Conservation (phyloP, 2,329 filamentous ascomycete genomes). For the Pseudonectria buxi region DNA sequence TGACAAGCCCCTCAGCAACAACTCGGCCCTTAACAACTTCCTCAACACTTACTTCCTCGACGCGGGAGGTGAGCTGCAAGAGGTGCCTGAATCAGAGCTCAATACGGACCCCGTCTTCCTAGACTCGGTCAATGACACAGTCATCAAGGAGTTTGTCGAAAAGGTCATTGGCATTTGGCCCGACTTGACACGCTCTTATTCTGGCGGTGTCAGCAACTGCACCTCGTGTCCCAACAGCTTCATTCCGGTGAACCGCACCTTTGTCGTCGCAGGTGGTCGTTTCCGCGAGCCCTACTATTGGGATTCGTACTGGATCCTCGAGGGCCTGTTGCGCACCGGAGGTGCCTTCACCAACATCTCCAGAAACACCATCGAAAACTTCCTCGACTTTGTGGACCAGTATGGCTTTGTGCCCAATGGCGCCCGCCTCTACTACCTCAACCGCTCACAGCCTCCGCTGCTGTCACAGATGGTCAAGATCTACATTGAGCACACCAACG, state of each 20-base stretch:
- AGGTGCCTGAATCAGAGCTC: slow-evolving; percentile 45
- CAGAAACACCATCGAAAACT: slow-evolving; percentile 63
- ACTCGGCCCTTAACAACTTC: slow-evolving; percentile 55
- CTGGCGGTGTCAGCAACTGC: slow-evolving; percentile 45
- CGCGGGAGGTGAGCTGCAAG: slow-evolving; percentile 56
- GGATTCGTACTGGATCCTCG: slow-evolving; percentile 64
- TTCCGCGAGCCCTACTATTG: slow-evolving; percentile 67
- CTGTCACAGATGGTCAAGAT: slow-evolving; percentile 59
- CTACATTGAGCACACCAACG: slow-evolving; percentile 59
- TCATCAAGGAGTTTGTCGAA: slow-evolving; percentile 52
- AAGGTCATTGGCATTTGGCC: slow-evolving; percentile 67
- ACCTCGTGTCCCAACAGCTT: slow-evolving; percentile 57
- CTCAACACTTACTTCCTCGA: slow-evolving; percentile 56
- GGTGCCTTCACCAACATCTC: slow-evolving; percentile 58
- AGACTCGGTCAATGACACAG: slow-evolving; percentile 47
- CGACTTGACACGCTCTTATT: slow-evolving; percentile 55
- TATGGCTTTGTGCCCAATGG: slow-evolving; percentile 64
- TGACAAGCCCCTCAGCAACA: slow-evolving; percentile 54
- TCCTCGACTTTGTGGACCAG: slow-evolving; percentile 57
- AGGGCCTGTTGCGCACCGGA: slow-evolving; percentile 57
- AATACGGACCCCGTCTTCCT: slow-evolving; percentile 53
- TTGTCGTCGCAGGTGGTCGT: slow-evolving; percentile 64
- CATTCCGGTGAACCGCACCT: slow-evolving; percentile 59
- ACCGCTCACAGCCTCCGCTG: slow-evolving; percentile 61
- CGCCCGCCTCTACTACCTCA: slow-evolving; percentile 60